phyloP scores from a whole-genome alignment of 2,329 filamentous ascomycete genomes.

The Fonsecaea nubica region DNA sequence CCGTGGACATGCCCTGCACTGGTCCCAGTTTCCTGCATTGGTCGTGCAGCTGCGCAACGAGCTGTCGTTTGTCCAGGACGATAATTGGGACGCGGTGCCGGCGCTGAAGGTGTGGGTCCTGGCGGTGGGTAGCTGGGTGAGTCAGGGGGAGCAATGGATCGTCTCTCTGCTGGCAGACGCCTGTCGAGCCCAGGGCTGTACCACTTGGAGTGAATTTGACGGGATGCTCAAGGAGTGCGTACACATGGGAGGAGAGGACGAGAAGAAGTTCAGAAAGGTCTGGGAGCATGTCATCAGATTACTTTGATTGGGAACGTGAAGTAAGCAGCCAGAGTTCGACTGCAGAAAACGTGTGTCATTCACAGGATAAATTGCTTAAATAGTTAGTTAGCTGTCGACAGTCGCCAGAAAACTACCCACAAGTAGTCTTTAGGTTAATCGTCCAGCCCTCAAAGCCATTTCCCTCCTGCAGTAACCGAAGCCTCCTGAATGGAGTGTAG shows the following conservation, averaged over 20 bases:
- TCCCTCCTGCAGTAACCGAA: background rate
- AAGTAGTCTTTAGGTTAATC: too few relatives aligned
- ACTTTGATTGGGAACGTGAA: background rate
- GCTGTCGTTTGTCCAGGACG: background rate
- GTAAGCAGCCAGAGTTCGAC: background rate
- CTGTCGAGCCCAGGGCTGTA: constrained; percentile 11
- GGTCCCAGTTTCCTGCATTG: constrained; percentile 15
- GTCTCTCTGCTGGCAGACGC: constrained; percentile 12
- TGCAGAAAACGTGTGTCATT: background rate
- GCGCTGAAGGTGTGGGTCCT: constrained; percentile 22
- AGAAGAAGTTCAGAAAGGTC: constrained; percentile 14
- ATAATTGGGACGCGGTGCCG: constrained; percentile 14
- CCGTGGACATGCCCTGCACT: constrained; percentile 15
- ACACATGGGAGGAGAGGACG: constrained; percentile 1
- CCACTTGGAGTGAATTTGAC: constrained; percentile 9
- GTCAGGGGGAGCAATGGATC: constrained; percentile 17
- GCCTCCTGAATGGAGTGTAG: background rate
- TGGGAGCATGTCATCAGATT: constrained; percentile 9
- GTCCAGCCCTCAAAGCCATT: background rate
- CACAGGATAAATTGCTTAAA: background rate
- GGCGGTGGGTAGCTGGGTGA: constrained; percentile 17
- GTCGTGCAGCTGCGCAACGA: constrained; percentile 16
- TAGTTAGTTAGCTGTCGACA: background rate
- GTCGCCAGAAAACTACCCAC: background rate
- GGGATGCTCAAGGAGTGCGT: constrained; percentile 6